Evolutionary conservation across 2,329 filamentous ascomycete genomes (phyloP), one percentile per base, ranked within the genome.

Genomic region (Chlorencoelia australis): DNA sequence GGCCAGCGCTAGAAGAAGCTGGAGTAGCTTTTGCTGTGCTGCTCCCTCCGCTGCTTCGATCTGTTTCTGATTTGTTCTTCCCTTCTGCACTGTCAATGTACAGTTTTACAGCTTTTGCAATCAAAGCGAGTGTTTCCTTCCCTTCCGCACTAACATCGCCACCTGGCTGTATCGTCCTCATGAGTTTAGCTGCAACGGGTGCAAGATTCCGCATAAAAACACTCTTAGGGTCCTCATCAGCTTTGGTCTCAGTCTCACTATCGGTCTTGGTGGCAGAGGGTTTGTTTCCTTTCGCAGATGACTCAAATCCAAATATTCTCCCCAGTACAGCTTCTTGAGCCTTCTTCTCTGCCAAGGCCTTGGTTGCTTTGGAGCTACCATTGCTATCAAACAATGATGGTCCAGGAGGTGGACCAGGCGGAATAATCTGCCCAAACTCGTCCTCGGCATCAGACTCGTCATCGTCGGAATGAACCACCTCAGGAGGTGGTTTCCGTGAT

Each of bases 401-500:
- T 32, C 16, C 49, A 1, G 48, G 39, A 30, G 55, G 46, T 1
- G 65, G 62, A n/a, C 17, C 15, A 3, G 44, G 43, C 16, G 39
- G 40, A 27, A 53, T 51, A 5, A 63, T 51, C 7, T 65, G 61
- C 35, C 69, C 63, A 39, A 73, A 69, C 10, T 75, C 71, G 38
- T 74, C 68, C 24, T 76, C 69, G 18, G 63, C 56, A 41, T 77
- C 69, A 5, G 71, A 65, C 33, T 69, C 67, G 17, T 70, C 66
- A 25, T 69, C 67, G 14, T 69, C 66, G 22, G 63, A 60, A 1
- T 58, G 51, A 29, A 61, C 56, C 6, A 56, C 41, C 14, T 64
- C 63, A 6, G 58, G 50, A 5, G 54, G 47, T 5, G 63, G 63
- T 39, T 64, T 67, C 28, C 66, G 59, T 11, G 68, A 62, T 48